These are phyloP conservation scores for Colletotrichum gloeosporioides DNA, from an alignment of 2,329 filamentous ascomycete species.

Conservation along the genomic window DNA sequence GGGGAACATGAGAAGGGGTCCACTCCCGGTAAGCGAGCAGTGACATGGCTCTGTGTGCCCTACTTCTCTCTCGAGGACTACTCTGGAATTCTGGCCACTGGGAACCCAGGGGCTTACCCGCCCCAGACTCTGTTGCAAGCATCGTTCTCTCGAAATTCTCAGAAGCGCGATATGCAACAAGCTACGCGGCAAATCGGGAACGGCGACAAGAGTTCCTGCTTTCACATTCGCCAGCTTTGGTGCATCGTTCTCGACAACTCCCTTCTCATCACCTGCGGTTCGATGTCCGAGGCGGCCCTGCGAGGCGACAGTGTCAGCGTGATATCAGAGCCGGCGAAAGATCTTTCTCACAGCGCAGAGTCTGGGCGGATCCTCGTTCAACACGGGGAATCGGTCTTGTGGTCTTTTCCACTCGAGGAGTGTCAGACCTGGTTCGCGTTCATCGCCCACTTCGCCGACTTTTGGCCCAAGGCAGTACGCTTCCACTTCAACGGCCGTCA, in stretches of 20 bases:
- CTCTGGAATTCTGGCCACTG: conserved; percentile 38
- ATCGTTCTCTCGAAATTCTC: conserved; percentile 42
- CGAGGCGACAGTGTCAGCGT: conserved; percentile 36
- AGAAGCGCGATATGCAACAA: conserved; percentile 50
- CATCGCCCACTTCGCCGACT: conserved; percentile 44
- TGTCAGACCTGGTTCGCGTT: conserved; percentile 51
- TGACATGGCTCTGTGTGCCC: conserved; percentile 50
- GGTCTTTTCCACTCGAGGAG: conserved; percentile 41
- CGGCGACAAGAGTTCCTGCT: conserved; percentile 42
- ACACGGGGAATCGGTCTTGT: conserved; percentile 39
- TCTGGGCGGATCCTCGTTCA: conserved; percentile 36
- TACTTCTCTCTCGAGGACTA: conserved; percentile 53
- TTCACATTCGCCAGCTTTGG: conserved; percentile 55
- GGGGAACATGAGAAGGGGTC: conserved; percentile 25
- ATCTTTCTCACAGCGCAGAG: conserved; percentile 9
- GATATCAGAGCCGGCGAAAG: conserved; percentile 32
- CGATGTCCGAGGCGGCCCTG: conserved; percentile 37
- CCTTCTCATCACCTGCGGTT: conserved; percentile 47
- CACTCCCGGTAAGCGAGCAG: conserved; percentile 21
- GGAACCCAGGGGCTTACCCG: conserved; percentile 41
- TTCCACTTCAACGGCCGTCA: conserved; percentile 38
- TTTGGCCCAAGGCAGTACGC: conserved; percentile 44
- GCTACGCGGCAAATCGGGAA: conserved; percentile 45
- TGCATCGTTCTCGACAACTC: conserved; percentile 48
- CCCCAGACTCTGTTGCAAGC: conserved; percentile 48